phyloP scores from a whole-genome alignment of 116 monocot genomes.

The Posidonia oceanica region DNA sequence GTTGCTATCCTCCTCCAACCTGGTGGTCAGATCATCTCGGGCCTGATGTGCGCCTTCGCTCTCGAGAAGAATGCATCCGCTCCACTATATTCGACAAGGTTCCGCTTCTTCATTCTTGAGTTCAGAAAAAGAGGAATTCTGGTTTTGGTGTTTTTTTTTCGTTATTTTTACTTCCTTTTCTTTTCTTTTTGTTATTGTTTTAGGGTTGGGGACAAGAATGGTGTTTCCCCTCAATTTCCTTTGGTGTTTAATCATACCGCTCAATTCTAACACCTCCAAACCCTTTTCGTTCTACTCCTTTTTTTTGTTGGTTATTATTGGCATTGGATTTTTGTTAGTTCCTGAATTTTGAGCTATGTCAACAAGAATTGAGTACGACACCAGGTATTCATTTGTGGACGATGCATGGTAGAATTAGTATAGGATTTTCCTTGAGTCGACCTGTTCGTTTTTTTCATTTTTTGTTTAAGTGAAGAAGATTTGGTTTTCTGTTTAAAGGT shows the following conservation, averaged over 20 bases:
- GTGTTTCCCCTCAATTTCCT: conserved; percentile 13
- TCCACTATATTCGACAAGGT: conserved; percentile 91
- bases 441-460: too few species aligned
- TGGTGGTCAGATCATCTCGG: conserved; percentile 65
- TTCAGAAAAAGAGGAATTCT: background rate
- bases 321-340: too few species aligned
- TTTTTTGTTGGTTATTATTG: too few species aligned
- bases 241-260: conserved; percentile 92
- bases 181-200: conserved; percentile 5
- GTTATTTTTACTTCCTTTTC: background rate
- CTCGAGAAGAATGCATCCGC: conserved; percentile 57
- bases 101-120: background rate
- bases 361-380: too few species aligned
- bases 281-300: too few species aligned
- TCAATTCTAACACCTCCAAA: conserved; percentile 92
- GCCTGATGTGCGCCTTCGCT: conserved; percentile 57
- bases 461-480: too few species aligned
- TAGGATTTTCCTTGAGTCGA: too few species aligned
- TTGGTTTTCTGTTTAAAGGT: too few species aligned
- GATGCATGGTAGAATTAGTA: too few species aligned
- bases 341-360: too few species aligned
- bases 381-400: too few species aligned
- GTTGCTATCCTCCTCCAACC: conserved; percentile 24
- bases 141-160: background rate
- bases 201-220: conserved; percentile 78